Percentiles rank a stretch among this genome's conserved stretches.
Conservation (phyloP, 1,284 basidiomycete species). For the Uromyces viciae-fabae region DNA sequence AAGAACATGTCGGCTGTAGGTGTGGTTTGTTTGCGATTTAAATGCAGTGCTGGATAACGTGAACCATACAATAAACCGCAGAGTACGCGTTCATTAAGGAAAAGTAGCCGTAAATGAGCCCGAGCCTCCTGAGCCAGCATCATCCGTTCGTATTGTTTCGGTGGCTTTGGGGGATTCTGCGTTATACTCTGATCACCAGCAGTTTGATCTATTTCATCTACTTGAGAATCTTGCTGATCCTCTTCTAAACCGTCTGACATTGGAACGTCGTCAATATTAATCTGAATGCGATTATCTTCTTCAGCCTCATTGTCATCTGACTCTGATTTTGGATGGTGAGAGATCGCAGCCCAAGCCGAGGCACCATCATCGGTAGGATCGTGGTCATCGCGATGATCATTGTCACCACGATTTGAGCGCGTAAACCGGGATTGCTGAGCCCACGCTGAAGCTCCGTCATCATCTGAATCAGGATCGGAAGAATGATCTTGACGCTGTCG, state of each 20-base stretch:
- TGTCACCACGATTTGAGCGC: constrained; percentile 16
- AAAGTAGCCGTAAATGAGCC: constrained; percentile 83
- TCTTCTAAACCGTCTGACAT: constrained; percentile 51
- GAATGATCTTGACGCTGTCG: neutral
- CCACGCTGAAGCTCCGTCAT: constrained; percentile 30
- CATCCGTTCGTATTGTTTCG: constrained; percentile 78
- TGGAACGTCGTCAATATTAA: constrained; percentile 46
- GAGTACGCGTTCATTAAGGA: constrained; percentile 74
- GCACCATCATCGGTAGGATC: neutral
- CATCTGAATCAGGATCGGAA: neutral
- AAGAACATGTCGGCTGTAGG: constrained; percentile 91
- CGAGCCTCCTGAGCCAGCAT: constrained; percentile 87
- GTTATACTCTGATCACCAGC: constrained; percentile 59
- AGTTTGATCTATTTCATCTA: too few relatives aligned
- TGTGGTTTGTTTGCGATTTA: constrained; percentile 46
- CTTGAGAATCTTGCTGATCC: constrained; percentile 67
- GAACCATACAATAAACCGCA: constrained; percentile 86
- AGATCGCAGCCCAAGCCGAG: neutral
- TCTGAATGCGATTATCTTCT: constrained; percentile 52
- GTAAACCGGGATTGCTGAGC: neutral
- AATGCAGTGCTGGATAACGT: constrained; percentile 67
- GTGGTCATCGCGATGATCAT: too few relatives aligned
- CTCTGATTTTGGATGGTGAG: constrained; percentile 33
- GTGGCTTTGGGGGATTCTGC: constrained; percentile 59
- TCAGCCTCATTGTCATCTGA: constrained; percentile 51